Evolutionary conservation across 805 yeast genomes (phyloP).

Genomic region (Pichia deserticola): DNA sequence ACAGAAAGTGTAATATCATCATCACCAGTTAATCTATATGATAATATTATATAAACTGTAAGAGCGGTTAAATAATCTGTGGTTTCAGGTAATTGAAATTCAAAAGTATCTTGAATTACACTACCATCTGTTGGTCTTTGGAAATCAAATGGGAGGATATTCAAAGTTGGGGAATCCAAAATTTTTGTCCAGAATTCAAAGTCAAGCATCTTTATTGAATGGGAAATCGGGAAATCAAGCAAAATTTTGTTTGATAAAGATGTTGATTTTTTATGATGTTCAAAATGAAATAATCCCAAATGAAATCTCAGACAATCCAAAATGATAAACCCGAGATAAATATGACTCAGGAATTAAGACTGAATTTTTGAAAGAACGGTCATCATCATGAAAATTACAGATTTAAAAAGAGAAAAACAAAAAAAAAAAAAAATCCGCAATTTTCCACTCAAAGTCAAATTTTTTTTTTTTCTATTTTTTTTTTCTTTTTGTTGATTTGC

Average conservation of each 20-base stretch:
- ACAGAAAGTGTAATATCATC: conserved; percentile 90
- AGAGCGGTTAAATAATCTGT: conserved; percentile 45
- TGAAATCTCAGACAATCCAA: too few species aligned
- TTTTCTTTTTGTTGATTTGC: too few species aligned
- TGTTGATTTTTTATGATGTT: too few species aligned
- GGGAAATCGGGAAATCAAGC: background rate
- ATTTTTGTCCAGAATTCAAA: conserved; percentile 54
- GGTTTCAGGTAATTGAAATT: background rate
- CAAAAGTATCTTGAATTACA: conserved; percentile 49
- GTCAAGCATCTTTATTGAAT: background rate
- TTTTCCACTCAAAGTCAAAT: too few species aligned
- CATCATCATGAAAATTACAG: too few species aligned
- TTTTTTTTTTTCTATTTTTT: too few species aligned
- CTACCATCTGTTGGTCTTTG: conserved; percentile 67
- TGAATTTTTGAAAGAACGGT: too few species aligned
- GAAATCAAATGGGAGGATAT: conserved; percentile 84
- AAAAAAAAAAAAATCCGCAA: too few species aligned
- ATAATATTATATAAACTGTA: conserved; percentile 60
- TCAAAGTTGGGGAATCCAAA: conserved; percentile 74
- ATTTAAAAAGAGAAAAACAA: too few species aligned
- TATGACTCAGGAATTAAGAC: too few species aligned
- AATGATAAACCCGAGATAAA: too few species aligned
- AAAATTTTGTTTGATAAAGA: background rate
- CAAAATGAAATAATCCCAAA: too few species aligned
- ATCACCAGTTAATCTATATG: conserved; percentile 83